A percentile compares a stretch with the other conserved stretches of the same genome.
These are phyloP conservation scores for Tuber indicum DNA, from an alignment of 495 filamentous ascomycete species.

Conservation along the genomic window DNA sequence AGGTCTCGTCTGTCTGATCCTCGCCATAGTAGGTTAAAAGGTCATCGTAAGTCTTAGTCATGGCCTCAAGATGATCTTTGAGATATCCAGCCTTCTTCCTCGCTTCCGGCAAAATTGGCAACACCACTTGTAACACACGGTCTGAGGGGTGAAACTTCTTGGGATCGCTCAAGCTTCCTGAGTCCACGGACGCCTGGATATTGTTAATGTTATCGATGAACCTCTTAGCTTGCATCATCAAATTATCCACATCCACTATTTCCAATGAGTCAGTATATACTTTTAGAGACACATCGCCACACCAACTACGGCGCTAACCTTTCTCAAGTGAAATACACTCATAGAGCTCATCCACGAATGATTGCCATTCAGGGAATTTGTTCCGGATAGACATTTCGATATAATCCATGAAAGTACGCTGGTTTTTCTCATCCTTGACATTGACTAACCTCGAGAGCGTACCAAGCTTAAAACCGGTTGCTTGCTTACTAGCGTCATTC, in stretches of 20 bases:
- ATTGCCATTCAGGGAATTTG: conserved; percentile 93
- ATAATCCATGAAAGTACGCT: conserved; percentile 89
- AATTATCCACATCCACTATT: conserved; percentile 71
- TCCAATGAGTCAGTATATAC: conserved; percentile 8
- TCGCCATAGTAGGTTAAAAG: conserved; percentile 97
- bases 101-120: conserved; percentile 93
- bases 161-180: conserved; percentile 88
- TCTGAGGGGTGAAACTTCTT: conserved; percentile 98
- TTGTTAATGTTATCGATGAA: conserved; percentile 95
- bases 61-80: conserved; percentile 87
- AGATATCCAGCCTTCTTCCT: conserved; percentile 93
- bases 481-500: conserved; percentile 98
- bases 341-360: conserved; percentile 74
- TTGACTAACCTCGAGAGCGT: conserved; percentile 90
- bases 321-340: conserved; percentile 76
- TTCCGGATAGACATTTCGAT: conserved; percentile 96
- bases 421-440: conserved; percentile 98
- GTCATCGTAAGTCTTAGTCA: conserved; percentile 83
- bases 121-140: conserved; percentile 83
- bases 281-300: neutral
- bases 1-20: conserved; percentile 83
- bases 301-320: conserved; percentile 48
- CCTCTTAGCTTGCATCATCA: conserved; percentile 78
- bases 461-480: conserved; percentile 93
- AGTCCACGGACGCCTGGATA: conserved; percentile 83